Percentiles rank a stretch among this genome's conserved stretches.
These are phyloP conservation scores for Plasmodium knowlesi DNA, from an alignment of 169 alveolate genomes.

Conservation along the genomic window DNA sequence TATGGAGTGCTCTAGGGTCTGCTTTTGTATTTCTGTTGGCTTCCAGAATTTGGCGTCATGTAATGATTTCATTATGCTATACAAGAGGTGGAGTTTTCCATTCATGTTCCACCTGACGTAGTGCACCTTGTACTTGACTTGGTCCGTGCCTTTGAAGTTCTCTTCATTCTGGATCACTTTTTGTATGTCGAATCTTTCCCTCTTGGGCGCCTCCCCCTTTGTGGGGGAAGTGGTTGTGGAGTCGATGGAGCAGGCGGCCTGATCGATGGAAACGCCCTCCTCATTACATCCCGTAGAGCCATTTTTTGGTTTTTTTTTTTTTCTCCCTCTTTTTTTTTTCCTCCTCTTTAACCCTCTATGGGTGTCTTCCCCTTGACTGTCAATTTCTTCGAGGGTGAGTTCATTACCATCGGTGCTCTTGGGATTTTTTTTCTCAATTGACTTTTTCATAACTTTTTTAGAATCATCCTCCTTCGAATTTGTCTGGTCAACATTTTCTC, in stretches of 20 bases:
- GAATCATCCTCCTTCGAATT: not conserved
- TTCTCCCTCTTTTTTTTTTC: constrained; percentile 7
- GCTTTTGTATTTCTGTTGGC: constrained; percentile 59
- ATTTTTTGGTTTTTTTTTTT: not conserved
- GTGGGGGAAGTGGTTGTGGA: not conserved
- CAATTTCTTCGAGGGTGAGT: not conserved
- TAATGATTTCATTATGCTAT: constrained; percentile 54
- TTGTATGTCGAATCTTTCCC: constrained; percentile 42
- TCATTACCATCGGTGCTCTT: not conserved
- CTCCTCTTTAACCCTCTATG: not conserved
- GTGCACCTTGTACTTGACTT: constrained; percentile 34
- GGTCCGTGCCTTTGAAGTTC: not conserved
- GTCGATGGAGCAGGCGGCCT: not conserved
- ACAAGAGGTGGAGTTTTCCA: not conserved
- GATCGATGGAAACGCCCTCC: not conserved
- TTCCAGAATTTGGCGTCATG: constrained; percentile 31
- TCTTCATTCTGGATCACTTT: constrained; percentile 33
- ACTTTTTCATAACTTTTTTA: not conserved
- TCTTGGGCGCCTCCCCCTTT: constrained; percentile 4
- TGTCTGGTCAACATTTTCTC: not conserved
- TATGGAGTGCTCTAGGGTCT: constrained; percentile 47
- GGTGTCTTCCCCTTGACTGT: not conserved
- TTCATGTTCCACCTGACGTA: constrained; percentile 26
- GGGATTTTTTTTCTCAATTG: not conserved
- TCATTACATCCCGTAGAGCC: not conserved